A percentile compares a stretch with the other conserved stretches of the same genome.
phyloP scores from a whole-genome alignment of 2,329 filamentous ascomycete genomes.

The Neocatenulostroma microsporum region DNA sequence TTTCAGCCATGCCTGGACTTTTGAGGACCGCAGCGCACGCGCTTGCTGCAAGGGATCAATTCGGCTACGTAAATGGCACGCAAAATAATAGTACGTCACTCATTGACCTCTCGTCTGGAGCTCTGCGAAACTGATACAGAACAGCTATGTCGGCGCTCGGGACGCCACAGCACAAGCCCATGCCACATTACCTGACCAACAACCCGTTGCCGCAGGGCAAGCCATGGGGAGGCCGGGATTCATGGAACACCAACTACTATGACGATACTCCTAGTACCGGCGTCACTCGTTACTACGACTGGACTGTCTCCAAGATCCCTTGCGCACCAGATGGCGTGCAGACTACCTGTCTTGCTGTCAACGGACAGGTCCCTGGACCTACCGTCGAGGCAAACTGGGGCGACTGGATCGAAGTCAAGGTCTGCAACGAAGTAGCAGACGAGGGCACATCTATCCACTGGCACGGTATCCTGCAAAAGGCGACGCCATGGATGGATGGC shows the following conservation, averaged over 20 bases:
- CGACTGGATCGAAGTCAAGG: conserved; percentile 29
- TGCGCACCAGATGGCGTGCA: conserved; percentile 23
- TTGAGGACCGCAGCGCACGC: too few species aligned
- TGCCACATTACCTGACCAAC: conserved; percentile 12
- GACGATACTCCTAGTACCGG: conserved; percentile 21
- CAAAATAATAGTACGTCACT: too few species aligned
- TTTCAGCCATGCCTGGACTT: too few species aligned
- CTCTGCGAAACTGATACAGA: too few species aligned
- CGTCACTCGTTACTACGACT: conserved; percentile 23
- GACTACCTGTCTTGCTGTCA: conserved; percentile 16
- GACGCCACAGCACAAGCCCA: conserved; percentile 6
- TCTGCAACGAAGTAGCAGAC: conserved; percentile 29
- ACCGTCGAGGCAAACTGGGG: conserved; percentile 33
- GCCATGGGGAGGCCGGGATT: conserved; percentile 16
- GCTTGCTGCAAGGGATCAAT: too few species aligned
- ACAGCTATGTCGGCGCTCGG: conserved; percentile 12
- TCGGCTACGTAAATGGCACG: too few species aligned
- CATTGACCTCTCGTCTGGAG: too few species aligned
- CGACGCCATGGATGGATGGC: conserved; percentile 33
- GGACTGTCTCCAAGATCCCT: conserved; percentile 15
- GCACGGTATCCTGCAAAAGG: conserved; percentile 33
- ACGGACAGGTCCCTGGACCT: conserved; percentile 20
- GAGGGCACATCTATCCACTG: conserved; percentile 36
- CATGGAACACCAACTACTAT: conserved; percentile 18
- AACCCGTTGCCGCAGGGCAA: conserved; percentile 17